These are phyloP conservation scores for Paecilomyces dactylethromorphus DNA, from an alignment of 2,329 filamentous ascomycete genomes.

Conservation along the genomic window DNA sequence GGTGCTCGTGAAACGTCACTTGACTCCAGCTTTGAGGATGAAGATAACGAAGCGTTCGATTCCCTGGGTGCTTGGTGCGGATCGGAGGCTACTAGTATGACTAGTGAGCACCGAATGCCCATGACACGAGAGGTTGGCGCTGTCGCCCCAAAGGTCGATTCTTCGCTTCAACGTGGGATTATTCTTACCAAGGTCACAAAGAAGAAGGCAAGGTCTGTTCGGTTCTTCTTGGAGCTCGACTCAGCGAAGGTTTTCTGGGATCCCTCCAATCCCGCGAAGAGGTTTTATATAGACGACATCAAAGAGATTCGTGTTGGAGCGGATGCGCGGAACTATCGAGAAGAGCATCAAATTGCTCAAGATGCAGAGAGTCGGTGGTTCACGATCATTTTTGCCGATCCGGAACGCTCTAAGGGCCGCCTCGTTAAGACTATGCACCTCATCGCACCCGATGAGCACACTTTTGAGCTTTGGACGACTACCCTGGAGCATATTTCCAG, in stretches of 20 bases:
- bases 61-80: slow-evolving; percentile 34
- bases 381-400: slow-evolving; percentile 78
- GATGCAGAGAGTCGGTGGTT: slow-evolving; percentile 70
- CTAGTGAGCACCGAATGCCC: slow-evolving; percentile 28
- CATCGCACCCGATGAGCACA: slow-evolving; percentile 66
- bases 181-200: slow-evolving; percentile 76
- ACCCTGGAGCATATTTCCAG: slow-evolving; percentile 79
- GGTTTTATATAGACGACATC: slow-evolving; percentile 91
- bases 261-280: slow-evolving; percentile 67
- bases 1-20: slow-evolving; percentile 43
- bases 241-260: slow-evolving; percentile 87
- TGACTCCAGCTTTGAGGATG: slow-evolving; percentile 51
- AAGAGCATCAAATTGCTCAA: slow-evolving; percentile 68
- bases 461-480: slow-evolving; percentile 72
- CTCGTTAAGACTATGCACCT: slow-evolving; percentile 76
- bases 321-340: slow-evolving; percentile 81
- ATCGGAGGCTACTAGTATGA: slow-evolving; percentile 32
- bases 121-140: slow-evolving; percentile 29
- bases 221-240: slow-evolving; percentile 73
- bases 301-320: slow-evolving; percentile 77
- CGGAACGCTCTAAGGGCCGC: slow-evolving; percentile 66
- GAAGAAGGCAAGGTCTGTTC: slow-evolving; percentile 67
- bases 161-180: slow-evolving; percentile 71
- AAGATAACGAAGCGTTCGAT: slow-evolving; percentile 46
- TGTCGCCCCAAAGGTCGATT: slow-evolving; percentile 65